These are phyloP conservation scores for Zygotorulaspora sp. DNA, from an alignment of 805 yeast species.

Conservation along the genomic window DNA sequence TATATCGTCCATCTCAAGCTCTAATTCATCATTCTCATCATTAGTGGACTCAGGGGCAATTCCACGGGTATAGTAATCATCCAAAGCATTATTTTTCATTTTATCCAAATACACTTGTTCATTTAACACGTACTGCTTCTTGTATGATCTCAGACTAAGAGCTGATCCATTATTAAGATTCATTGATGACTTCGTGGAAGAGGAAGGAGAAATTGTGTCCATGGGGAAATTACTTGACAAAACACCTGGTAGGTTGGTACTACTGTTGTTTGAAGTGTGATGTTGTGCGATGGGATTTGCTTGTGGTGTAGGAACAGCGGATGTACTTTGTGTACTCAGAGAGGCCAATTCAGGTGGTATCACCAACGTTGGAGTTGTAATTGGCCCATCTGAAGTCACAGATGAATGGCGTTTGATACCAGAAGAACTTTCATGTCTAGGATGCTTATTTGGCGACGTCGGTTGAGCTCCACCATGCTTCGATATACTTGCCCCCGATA, in stretches of 20 bases:
- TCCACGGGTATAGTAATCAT: constrained; percentile 71
- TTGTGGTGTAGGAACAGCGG: constrained; percentile 16
- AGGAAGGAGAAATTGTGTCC: constrained; percentile 18
- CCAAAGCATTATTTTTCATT: constrained; percentile 55
- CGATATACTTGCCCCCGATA: constrained; percentile 12
- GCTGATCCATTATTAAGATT: constrained; percentile 12
- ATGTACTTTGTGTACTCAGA: constrained; percentile 22
- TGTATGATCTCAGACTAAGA: constrained; percentile 18
- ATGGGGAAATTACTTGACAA: constrained; percentile 6
- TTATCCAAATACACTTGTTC: constrained; percentile 62
- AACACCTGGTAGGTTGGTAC: constrained; percentile 6
- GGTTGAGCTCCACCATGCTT: constrained; percentile 9
- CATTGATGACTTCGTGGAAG: constrained; percentile 20
- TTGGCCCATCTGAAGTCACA: constrained; percentile 12
- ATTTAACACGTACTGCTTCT: constrained; percentile 42
- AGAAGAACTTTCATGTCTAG: constrained; percentile 7
- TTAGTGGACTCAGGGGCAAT: constrained; percentile 38
- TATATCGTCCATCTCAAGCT: constrained; percentile 22
- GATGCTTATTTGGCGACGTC: constrained; percentile 10
- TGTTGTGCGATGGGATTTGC: constrained; percentile 11
- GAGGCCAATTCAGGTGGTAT: constrained; percentile 29
- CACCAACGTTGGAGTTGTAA: constrained; percentile 23
- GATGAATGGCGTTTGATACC: constrained; percentile 11
- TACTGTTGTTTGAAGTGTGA: constrained; percentile 9
- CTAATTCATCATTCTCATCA: constrained; percentile 36